Percentiles rank a stretch among this genome's conserved stretches.
Evolutionary conservation across 2,329 filamentous ascomycete genomes (phyloP).

Genomic region (Aschersonia sp.): DNA sequence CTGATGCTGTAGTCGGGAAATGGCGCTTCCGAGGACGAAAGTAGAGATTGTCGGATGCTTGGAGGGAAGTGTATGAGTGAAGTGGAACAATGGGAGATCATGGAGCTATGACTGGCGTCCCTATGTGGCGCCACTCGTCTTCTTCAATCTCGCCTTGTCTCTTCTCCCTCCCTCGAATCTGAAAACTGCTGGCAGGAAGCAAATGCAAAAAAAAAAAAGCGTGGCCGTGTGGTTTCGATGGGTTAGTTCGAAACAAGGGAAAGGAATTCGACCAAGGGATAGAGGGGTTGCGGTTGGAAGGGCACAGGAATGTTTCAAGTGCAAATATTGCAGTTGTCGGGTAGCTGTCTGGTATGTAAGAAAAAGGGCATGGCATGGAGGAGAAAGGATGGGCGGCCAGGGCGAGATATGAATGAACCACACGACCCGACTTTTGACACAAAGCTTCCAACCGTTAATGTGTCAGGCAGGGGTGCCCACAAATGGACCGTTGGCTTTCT

Average conservation of each 20-base stretch:
- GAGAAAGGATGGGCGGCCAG: not conserved
- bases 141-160: too few relatives aligned
- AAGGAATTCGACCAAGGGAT: slow-evolving; percentile 8
- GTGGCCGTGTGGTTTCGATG: not conserved
- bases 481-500: not conserved
- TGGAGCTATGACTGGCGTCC: too few relatives aligned
- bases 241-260: slow-evolving; percentile 4
- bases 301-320: slow-evolving; percentile 5
- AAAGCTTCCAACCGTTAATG: not conserved
- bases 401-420: slow-evolving; percentile 5
- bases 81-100: too few relatives aligned
- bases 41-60: too few relatives aligned
- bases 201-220: not conserved
- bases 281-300: slow-evolving; percentile 4
- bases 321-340: not conserved
- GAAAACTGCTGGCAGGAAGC: not conserved
- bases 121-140: too few relatives aligned
- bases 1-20: not conserved
- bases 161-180: too few relatives aligned
- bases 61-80: too few relatives aligned
- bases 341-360: not conserved
- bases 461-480: not conserved
- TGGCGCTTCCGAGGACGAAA: too few relatives aligned
- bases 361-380: slow-evolving; percentile 1
- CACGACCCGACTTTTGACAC: not conserved